Conservation (phyloP, 2,329 filamentous ascomycete genomes). For the Aspergillus fijiensis region DNA sequence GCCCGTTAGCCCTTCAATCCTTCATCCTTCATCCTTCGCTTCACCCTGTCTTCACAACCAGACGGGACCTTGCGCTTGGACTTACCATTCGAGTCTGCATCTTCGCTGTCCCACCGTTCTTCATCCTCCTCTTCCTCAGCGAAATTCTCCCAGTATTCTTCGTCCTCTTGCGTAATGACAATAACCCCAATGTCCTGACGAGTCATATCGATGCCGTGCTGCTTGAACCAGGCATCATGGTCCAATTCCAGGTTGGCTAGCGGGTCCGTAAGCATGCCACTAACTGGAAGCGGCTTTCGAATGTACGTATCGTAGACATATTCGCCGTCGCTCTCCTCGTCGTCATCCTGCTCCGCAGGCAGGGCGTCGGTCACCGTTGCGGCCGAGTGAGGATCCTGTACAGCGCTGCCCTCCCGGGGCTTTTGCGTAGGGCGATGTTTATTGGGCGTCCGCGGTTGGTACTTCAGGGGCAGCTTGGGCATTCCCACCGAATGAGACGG, state of each 20-base stretch:
- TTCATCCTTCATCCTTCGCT: background rate
- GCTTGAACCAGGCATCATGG: slow-evolving; percentile 26
- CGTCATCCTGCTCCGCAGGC: slow-evolving; percentile 18
- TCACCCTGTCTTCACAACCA: background rate
- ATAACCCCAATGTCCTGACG: slow-evolving; percentile 43
- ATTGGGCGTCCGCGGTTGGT: slow-evolving; percentile 37
- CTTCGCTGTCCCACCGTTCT: slow-evolving; percentile 58
- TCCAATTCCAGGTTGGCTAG: slow-evolving; percentile 29
- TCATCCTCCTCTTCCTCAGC: slow-evolving; percentile 55
- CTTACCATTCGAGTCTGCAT: slow-evolving; percentile 61
- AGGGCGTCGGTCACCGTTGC: background rate
- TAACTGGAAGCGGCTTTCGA: slow-evolving; percentile 45
- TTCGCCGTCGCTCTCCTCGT: slow-evolving; percentile 50
- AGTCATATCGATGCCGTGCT: slow-evolving; percentile 30
- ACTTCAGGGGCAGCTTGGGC: slow-evolving; percentile 36
- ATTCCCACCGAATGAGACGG: slow-evolving; percentile 13
- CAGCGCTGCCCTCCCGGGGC: slow-evolving; percentile 1
- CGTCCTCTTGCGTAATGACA: slow-evolving; percentile 43
- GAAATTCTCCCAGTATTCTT: slow-evolving; percentile 59
- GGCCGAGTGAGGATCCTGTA: background rate
- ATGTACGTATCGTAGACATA: slow-evolving; percentile 65
- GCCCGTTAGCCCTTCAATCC: slow-evolving; percentile 6
- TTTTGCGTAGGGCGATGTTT: slow-evolving; percentile 20
- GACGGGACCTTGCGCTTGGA: background rate
- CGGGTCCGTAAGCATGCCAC: slow-evolving; percentile 36